A percentile compares a stretch with the other conserved stretches of the same genome.
Conservation (phyloP, 164 flowering plant species). For the Magnolia officinalis region DNA sequence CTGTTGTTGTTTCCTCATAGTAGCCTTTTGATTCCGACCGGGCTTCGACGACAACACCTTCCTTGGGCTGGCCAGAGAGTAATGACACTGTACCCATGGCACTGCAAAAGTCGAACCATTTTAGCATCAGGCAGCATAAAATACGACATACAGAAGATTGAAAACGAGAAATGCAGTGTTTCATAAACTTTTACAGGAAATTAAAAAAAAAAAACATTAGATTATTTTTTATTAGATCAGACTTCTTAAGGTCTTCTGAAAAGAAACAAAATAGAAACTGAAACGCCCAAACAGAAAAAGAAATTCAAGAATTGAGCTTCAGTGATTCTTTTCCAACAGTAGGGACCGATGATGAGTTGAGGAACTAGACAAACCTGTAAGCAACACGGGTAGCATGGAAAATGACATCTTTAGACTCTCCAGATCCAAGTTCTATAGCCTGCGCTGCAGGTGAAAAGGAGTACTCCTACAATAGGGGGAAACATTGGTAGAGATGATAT, state of each 20-base stretch:
- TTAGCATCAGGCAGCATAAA: not conserved
- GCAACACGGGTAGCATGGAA: constrained; percentile 97
- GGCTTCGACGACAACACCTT: constrained; percentile 87
- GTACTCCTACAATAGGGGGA: constrained; percentile 62
- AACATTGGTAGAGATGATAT: not conserved
- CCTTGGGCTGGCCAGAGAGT: constrained; percentile 87
- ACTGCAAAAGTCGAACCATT: constrained; percentile 34
- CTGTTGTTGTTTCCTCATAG: constrained; percentile 84
- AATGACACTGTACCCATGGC: constrained; percentile 77
- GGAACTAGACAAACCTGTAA: constrained; percentile 57
- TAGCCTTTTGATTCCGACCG: constrained; percentile 82
- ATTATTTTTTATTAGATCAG: not conserved
- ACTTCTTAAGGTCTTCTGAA: not conserved
- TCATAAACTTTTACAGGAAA: not conserved
- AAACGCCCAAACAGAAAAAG: not conserved
- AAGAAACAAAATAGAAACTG: not conserved
- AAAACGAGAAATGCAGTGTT: not conserved
- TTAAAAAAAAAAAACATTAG: not conserved
- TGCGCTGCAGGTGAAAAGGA: constrained; percentile 91
- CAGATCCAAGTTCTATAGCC: constrained; percentile 94
- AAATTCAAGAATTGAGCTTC: not conserved
- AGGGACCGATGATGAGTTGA: too few relatives aligned
- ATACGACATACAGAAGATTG: not conserved
- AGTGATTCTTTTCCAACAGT: too few relatives aligned
- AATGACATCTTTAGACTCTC: constrained; percentile 71